Base-by-base conservation (phyloP, 2,329 filamentous ascomycete genomes). In the Fusarium sp. region DNA sequence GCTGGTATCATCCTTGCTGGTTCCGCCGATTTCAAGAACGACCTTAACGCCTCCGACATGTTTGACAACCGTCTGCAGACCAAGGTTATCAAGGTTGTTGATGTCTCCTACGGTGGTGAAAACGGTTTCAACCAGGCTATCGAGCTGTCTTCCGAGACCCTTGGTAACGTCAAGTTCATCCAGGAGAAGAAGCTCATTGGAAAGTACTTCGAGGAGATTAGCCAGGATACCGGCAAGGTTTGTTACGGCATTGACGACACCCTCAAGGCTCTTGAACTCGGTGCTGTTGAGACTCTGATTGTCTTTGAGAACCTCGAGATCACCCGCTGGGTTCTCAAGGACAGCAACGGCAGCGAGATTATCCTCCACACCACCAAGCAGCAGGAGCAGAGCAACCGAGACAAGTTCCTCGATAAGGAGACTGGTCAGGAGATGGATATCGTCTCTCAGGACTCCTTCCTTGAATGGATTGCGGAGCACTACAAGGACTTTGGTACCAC, bases 81-180 rank as follows among this genome's bases (percentile, higher is more conserved):
- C 79, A 99, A 99, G 87, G 96, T 99, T 77, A 98, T 99, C 88
- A 99, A 99, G 85, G 93, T 99, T 44, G 97, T 99, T 36, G 96
- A 99, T 80, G 97, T 99, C 44, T 98, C 95, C 15, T 99, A 99
- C 77, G 96, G 96, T 80, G 96, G 96, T 74, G 97, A 99, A 84
- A 98, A 98, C 85, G 96, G 96, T 46, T 99, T 99, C 88, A 99
- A 99, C 85, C 97, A 99, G 84, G 96, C 96, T 64, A 99, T 99
- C 70, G 96, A 99, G 79, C 83, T 99, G 76, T 92, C 96, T 26
- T 89, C 94, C 9, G 97, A 99, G 86, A 99, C 96, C 9, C 88
- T 99, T 47, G 93, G 94, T 82, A 99, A 98, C 79, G 96, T 99
- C 88, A 99, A 99, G 84, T 99, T 99, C 81, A 98, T 99, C 80